These are phyloP conservation scores for Populus hybrid DNA, from an alignment of 441 rosid genomes.

Conservation along the genomic window DNA sequence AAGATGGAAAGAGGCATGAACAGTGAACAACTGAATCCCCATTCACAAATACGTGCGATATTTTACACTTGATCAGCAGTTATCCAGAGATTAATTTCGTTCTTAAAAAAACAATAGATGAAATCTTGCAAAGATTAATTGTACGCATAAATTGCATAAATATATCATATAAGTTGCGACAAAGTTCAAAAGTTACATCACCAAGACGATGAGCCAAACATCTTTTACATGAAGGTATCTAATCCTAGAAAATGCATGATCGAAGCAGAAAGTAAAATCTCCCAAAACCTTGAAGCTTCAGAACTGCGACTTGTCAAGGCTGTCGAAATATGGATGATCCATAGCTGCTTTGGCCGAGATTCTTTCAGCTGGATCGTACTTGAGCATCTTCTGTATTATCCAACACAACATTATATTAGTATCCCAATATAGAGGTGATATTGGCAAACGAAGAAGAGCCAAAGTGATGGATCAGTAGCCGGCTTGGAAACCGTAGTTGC, in stretches of 20 bases:
- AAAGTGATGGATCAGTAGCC: neutral
- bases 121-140: neutral
- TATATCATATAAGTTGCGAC: neutral
- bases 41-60: too few species aligned
- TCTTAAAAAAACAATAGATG: neutral
- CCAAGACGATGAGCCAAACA: conserved; percentile 52
- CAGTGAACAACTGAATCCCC: neutral
- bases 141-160: neutral
- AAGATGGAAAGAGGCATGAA: neutral
- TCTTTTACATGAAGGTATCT: neutral
- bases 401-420: conserved; percentile 15
- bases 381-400: conserved; percentile 69
- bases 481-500: neutral
- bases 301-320: conserved; percentile 91
- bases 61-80: neutral
- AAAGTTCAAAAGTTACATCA: conserved; percentile 27
- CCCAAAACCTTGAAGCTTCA: conserved; percentile 25
- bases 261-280: neutral
- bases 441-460: neutral
- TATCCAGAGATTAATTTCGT: neutral
- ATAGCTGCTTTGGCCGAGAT: conserved; percentile 88
- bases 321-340: conserved; percentile 83
- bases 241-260: neutral
- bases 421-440: neutral
- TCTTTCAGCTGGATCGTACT: conserved; percentile 77